Base-by-base conservation (phyloP, 1,139 yeast species). In the Magnusiomyces ingens region DNA sequence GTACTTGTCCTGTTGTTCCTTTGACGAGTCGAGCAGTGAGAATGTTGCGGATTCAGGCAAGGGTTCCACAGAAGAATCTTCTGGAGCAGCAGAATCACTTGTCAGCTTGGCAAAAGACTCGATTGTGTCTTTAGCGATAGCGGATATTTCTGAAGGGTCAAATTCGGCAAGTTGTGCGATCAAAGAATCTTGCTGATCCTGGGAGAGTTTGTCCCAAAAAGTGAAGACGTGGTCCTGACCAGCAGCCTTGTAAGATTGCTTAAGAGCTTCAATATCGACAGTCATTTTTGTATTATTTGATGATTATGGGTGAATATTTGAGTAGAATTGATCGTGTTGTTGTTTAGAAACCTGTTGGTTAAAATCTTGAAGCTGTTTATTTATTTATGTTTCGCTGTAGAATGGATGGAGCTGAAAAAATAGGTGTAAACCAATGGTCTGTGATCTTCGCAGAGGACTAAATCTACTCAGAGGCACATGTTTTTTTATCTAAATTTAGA, bases 171-270 rank as follows among this genome's bases (percentile, higher is more conserved):
- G 67, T 61, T 73, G 75, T 2, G 53, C 50, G 21, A 66, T 59
- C 43, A 73, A 60, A 19, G 57, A 15, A 3, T 58, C 51, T 54
- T 64, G 61, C 49, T 70, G 67, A 1, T 53, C 53, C n/a, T 56
- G 62, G 35, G 59, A 45, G 21, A 73, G 69, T 48, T 57, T 41
- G 57, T 69, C 70, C 65, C 67, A 71, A 57, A 71, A 71, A 32
- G 62, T 60, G 57, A 72, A 72, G 13, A 73, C 75, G 49, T 73
- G 77, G 52, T 60, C 74, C 58, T 73, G 77, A 57, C 72, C 72
- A n/a, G 72, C 74, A 3, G 59, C 61, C 44, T 60, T 62, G 59
- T 65, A 73, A 47, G 55, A 44, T 15, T 59, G 58, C 43, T 62
- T 60, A 32, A 69, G 55, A 38, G 52, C 38, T 19, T 51, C 55